Evolutionary conservation across 2,329 filamentous ascomycete genomes (phyloP).

Genomic region (Clarireedia paspali): DNA sequence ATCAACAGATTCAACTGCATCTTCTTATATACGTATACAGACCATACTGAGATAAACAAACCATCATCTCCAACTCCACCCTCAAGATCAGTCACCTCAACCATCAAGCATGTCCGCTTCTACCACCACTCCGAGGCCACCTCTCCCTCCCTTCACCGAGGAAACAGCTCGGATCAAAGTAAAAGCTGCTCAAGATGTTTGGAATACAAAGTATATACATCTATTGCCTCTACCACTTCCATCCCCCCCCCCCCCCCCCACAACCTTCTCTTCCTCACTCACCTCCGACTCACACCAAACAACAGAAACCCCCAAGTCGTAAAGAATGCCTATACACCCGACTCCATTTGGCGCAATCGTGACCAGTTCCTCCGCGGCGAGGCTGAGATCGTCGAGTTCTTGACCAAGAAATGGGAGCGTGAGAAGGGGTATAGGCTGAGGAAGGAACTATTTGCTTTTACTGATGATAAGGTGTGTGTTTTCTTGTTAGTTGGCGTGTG

Average conservation of each 20-base stretch:
- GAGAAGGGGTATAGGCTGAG: constrained; percentile 67
- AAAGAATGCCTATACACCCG: constrained; percentile 65
- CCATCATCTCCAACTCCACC: background rate
- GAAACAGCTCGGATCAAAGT: constrained; percentile 69
- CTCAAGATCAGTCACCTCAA: background rate
- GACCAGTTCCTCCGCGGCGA: constrained; percentile 61
- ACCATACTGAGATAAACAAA: too few relatives aligned
- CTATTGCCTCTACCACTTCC: background rate
- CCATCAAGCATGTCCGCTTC: background rate
- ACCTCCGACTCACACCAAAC: background rate
- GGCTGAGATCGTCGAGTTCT: constrained; percentile 57
- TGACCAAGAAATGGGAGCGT: constrained; percentile 65
- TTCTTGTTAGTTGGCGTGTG: too few relatives aligned
- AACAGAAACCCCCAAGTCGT: constrained; percentile 56
- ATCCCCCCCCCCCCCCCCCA: background rate
- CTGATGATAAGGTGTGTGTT: constrained; percentile 47
- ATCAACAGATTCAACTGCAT: too few relatives aligned
- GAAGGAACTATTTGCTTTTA: constrained; percentile 78
- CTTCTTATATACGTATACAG: too few relatives aligned
- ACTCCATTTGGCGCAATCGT: constrained; percentile 77
- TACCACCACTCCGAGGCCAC: constrained; percentile 28
- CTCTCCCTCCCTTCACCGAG: constrained; percentile 65
- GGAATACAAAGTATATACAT: constrained; percentile 62
- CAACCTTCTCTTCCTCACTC: background rate
- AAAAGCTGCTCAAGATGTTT: constrained; percentile 74